Conservation (phyloP, 177 flowering plant genomes). For the Vitis hybrid region DNA sequence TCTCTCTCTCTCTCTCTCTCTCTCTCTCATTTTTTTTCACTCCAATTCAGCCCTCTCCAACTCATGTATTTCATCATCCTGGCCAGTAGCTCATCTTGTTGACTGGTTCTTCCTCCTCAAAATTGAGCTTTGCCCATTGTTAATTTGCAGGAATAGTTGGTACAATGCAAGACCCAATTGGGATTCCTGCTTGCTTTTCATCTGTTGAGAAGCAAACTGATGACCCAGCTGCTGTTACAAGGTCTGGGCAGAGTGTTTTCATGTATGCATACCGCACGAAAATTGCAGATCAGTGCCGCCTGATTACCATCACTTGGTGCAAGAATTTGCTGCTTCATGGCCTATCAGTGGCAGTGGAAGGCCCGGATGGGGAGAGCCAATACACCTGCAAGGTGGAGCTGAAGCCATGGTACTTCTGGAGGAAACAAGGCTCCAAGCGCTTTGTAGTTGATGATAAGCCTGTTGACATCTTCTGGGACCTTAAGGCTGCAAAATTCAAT, state of each 20-base stretch:
- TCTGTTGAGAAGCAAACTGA: constrained; percentile 44
- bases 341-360: constrained; percentile 64
- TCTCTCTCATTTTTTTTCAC: background rate
- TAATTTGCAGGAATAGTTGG: background rate
- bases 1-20: background rate
- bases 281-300: constrained; percentile 61
- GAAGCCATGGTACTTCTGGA: constrained; percentile 89
- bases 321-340: constrained; percentile 75
- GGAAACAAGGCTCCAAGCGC: constrained; percentile 72
- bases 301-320: constrained; percentile 83
- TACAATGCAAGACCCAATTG: constrained; percentile 71
- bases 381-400: constrained; percentile 78
- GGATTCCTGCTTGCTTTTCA: constrained; percentile 75
- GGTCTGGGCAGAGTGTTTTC: constrained; percentile 72
- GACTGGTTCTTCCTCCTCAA: background rate
- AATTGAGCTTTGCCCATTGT: constrained; percentile 1
- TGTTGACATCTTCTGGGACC: constrained; percentile 79
- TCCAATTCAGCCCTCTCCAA: background rate
- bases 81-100: constrained; percentile 5
- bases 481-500: constrained; percentile 65
- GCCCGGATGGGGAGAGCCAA: constrained; percentile 36
- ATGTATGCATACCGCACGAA: constrained; percentile 65
- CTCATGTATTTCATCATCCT: constrained; percentile 1
- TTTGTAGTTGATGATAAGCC: constrained; percentile 50
- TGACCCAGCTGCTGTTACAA: constrained; percentile 50